Conservation (phyloP, 345 rosid genomes). For the Citrus cavaleriei region DNA sequence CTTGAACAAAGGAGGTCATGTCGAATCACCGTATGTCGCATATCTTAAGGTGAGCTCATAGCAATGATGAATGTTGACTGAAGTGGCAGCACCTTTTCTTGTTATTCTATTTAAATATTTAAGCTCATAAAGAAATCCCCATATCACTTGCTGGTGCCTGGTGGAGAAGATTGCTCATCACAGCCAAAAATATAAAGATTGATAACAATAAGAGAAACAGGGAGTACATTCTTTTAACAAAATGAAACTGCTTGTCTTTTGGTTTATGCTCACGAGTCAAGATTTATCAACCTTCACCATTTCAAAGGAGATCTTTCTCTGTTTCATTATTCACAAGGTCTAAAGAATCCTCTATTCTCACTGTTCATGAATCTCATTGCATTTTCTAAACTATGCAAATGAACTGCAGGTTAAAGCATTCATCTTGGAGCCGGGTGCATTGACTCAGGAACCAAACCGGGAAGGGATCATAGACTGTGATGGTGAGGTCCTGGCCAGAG, state of each 20-base stretch:
- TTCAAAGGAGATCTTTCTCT: no score
- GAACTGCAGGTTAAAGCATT: slow-evolving; percentile 76
- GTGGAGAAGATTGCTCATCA: neutral
- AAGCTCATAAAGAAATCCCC: neutral
- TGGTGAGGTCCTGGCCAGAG: slow-evolving; percentile 90
- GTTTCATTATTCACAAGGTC: neutral
- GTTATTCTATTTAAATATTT: neutral
- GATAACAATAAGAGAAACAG: neutral
- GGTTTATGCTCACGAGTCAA: neutral
- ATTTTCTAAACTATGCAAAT: neutral
- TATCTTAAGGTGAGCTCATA: slow-evolving; percentile 63
- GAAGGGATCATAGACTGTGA: slow-evolving; percentile 93
- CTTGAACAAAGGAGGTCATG: slow-evolving; percentile 65
- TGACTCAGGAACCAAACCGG: slow-evolving; percentile 43
- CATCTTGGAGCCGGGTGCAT: slow-evolving; percentile 73
- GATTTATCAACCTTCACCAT: neutral
- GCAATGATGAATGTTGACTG: neutral
- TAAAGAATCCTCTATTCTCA: neutral
- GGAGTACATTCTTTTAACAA: neutral
- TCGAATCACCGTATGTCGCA: slow-evolving; percentile 58
- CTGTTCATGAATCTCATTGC: neutral
- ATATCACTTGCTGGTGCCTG: neutral
- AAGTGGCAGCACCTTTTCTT: neutral
- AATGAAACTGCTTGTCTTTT: neutral
- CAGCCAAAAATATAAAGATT: no score